These are phyloP conservation scores for Hordeum vulgare DNA, from an alignment of 176 grass and related monocot species.

Conservation along the genomic window DNA sequence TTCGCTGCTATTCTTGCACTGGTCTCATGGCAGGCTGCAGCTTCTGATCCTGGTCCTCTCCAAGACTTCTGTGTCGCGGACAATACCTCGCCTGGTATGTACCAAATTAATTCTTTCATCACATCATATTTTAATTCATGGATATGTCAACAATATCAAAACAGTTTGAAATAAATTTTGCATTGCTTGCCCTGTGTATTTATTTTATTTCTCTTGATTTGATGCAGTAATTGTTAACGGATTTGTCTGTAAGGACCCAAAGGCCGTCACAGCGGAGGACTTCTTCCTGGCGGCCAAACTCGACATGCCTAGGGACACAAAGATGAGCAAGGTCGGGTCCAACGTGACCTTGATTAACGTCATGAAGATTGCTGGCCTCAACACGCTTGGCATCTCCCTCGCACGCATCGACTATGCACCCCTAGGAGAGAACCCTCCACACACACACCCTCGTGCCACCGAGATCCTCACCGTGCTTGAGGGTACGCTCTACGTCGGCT, in stretches of 20 bases:
- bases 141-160: neutral
- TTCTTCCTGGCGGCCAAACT: neutral
- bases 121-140: neutral
- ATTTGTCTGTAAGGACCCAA: neutral
- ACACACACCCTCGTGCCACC: neutral
- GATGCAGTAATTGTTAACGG: neutral
- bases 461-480: neutral
- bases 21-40: neutral
- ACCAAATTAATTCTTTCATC: neutral
- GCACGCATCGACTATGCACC: neutral
- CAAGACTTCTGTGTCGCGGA: neutral
- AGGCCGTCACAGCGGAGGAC: neutral
- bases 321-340: neutral
- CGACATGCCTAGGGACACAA: neutral
- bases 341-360: neutral
- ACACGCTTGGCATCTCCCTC: neutral
- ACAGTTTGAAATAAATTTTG: too few species aligned
- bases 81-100: neutral
- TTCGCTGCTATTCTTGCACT: neutral
- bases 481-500: neutral
- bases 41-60: neutral
- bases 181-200: too few species aligned
- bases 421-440: neutral
- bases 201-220: too few species aligned
- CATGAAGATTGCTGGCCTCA: neutral